Base-by-base conservation (phyloP, 306 rosid species). In the Lagenaria siceraria region DNA sequence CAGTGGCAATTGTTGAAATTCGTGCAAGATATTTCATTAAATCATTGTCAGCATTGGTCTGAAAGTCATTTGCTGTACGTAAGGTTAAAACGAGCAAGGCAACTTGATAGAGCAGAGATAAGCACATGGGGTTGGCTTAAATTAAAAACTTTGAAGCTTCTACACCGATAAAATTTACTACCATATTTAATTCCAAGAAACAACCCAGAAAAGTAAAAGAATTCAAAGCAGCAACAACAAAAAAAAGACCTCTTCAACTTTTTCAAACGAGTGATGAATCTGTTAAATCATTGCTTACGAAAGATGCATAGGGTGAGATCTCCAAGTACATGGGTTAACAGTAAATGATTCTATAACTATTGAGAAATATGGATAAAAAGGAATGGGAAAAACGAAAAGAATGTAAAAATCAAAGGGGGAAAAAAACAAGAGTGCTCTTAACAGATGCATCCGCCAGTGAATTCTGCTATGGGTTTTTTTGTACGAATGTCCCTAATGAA, bases 41-140 rank as follows among this genome's bases (percentile, higher is more conserved):
- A 62, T 62, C 29, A 58, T 35, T 31, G 76, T 21, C 56, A 19
- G 76, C 25, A 83, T 77, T 4, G 74, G 83, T 79, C 79, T 85
- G 84, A 83, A 82, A 80, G 85, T 77, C 72, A 75, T 75, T 68
- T 65, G 87, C 15, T 74, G 80, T 78, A 61, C 55, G 58, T 77
- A 76, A 82, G 38, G 69, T 66, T 72, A 63, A 77, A 80, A 78
- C 81, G 78, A 83, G 76, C 77, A 80, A 51, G 55, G 55, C 55
- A 51, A 51, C 8, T 51, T 51, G 55, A 15, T 51, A 51, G 55
- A 51, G n/a, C 69, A 75, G 58, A 84, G 77, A 33, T 29, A 14
- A 12, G 87, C 92, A 88, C 91, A 89, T 81, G 91, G 86, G 87
- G 78, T 65, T 77, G 68, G 40, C 40, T 42, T 27, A 33, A 59